phyloP scores from a whole-genome alignment of 2,329 filamentous ascomycete species.

The Aureobasidium melanogenum region DNA sequence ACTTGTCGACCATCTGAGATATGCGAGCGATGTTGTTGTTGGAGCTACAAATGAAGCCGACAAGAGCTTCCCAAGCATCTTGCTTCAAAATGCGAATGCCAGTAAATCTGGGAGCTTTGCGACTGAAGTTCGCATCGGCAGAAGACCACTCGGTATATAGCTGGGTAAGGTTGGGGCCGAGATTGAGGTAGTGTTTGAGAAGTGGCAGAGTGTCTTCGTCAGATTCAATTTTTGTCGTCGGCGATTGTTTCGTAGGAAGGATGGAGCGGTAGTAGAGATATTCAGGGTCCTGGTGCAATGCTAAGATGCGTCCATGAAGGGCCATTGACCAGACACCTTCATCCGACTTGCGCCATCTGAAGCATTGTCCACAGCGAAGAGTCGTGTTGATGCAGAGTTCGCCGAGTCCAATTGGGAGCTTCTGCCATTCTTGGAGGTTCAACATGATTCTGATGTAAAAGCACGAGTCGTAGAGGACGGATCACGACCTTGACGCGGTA shows the following conservation, averaged over 20 bases:
- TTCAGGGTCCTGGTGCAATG: conserved; percentile 70
- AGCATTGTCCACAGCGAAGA: conserved; percentile 89
- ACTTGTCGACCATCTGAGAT: conserved; percentile 90
- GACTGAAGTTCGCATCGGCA: conserved; percentile 79
- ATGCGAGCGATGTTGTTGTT: conserved; percentile 98
- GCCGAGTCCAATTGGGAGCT: conserved; percentile 68
- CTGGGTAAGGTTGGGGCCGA: conserved; percentile 62
- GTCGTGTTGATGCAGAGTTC: conserved; percentile 95
- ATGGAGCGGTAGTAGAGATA: conserved; percentile 73
- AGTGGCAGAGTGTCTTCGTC: conserved; percentile 64
- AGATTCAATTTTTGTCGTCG: conserved; percentile 19
- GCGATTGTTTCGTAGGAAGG: conserved; percentile 35
- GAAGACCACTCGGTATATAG: conserved; percentile 84
- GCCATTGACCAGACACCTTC: conserved; percentile 83
- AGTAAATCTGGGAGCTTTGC: conserved; percentile 75
- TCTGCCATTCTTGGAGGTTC: conserved; percentile 70
- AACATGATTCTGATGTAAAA: conserved; percentile 15
- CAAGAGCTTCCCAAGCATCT: conserved; percentile 88
- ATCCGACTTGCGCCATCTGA: conserved; percentile 76
- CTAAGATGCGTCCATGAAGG: conserved; percentile 75
- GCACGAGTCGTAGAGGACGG: neutral
- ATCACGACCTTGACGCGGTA: conserved; percentile 2
- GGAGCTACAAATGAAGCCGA: conserved; percentile 96
- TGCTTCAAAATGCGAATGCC: conserved; percentile 89
- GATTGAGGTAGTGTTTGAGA: conserved; percentile 77